Evolutionary conservation across 1,139 yeast species (phyloP), one percentile per base, ranked within the genome.

Genomic region (Schwanniomyces etchellsii): DNA sequence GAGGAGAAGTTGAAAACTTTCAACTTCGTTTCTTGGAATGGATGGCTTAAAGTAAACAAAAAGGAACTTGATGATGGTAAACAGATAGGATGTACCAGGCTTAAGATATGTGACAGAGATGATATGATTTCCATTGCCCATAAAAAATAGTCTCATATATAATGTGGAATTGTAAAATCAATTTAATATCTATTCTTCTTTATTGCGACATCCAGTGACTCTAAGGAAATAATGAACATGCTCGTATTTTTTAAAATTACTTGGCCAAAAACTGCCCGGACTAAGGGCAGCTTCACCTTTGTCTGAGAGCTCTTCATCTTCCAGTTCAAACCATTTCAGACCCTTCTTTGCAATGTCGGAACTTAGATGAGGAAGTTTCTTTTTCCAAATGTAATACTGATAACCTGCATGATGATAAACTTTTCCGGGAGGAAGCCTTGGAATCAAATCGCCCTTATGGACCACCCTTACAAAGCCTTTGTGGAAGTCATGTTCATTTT

Each of bases 1-100:
- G 23, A 26, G 18, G 28, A 44, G 20, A 28, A 38, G 12, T 43
- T 64, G 4, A 32, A 41, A 2, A 35, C 47, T n/a, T 51, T 51
- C 20, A 53, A 34, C 6, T 31, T 35, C 12, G 72, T 81, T 2
- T 44, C 60, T 7, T 89, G 97, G 97, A 43, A 60, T 0, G 81
- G 80, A 36, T 91, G 97, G 96, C 46, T 56, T 33, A 63, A 52
- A 30, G 64, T 88, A 13, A 77, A 83, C 43, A 39, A 50, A 2
- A 55, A 52, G 17, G 96, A 88, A 50, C 35, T 62, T 24, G 44
- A 50, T 14, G 46, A 49, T 5, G 96, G 91, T 2, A 37, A 36
- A 7, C 30, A 36, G 20, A 16, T 39, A 2, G 80, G 77, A 10
- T 81, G 78, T 49, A 51, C 73, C 1, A 64, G 93, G 35, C 68